Evolutionary conservation across 768 basidiomycete species (phyloP), one percentile per base, ranked within the genome.

Genomic region (Pisolithus marmoratus): DNA sequence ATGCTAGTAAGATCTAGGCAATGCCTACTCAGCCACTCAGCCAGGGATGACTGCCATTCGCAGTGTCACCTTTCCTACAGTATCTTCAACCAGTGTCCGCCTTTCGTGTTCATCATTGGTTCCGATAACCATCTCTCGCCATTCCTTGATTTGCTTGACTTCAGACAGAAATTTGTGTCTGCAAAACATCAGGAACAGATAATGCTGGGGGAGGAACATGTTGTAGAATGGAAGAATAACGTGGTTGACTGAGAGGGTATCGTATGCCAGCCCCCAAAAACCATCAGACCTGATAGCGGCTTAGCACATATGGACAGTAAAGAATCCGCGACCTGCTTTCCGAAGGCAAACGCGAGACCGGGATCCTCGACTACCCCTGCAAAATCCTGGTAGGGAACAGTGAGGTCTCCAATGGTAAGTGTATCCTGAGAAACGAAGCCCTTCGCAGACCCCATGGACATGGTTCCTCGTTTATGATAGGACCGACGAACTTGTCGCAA

Each of bases 331-430:
- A 74, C 88, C 63, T 60, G 92, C 88, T 88, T 93, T 64, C 92
- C 93, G 58, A 95, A 97, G 24, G 96, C 95, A 66, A 99, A 99
- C 5, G 94, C 86, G 46, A 99, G 84, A 42, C 96, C 96, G 20
- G 96, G 96, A 65, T 98, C 95, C 70, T 92, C 90, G 53, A 84
- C 86, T 2, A 94, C 92, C 73, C 98, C 96, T 9, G 94, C 95
- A 61, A 99, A 99, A 63, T 93, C 86, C 66, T 90, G 89, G 11
- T 71, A 54, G 60, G 73, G 75, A 67, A 99, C 79, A 24, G 68
- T 67, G 43, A 99, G 66, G 66, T 96, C 96, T 38, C 92, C 93
- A 54, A 99, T 93, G 8, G 67, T 66, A 46, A 98, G 70, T 4
- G 63, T 65, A 61, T 99, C 96, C 53, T 82, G 83, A 11, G 94